Base-by-base conservation (phyloP, 805 yeast species). In the Candida silvicultrix region DNA sequence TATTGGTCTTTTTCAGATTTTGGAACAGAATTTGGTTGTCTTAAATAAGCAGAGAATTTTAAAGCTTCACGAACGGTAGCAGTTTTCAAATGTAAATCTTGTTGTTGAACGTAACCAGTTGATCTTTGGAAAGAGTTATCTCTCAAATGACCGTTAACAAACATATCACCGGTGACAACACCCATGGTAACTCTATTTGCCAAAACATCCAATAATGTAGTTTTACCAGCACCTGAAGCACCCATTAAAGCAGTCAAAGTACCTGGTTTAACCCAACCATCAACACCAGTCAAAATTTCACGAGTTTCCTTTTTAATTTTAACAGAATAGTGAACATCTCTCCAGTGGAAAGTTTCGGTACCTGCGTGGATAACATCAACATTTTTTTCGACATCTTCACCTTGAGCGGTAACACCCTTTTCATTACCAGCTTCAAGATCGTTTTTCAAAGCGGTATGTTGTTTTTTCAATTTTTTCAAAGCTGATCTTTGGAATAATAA, bases 241-340 rank as follows among this genome's bases (percentile, higher is more conserved):
- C 89, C 87, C 85, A 80, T 80, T 43, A 81, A 65, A 5, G 94
- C 94, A 44, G 92, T 85, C 59, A 85, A 67, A 41, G 89, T 83
- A 52, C 90, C 90, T 10, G 90, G 90, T 59, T 83, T 82, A 38
- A 85, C 89, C 85, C 87, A 85, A 42, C 92, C 94, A 59, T 83
- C 87, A 46, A 85, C 86, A 49, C 77, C 74, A 49, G 72, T 70
- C 58, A 85, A 66, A 50, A 85, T 76, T 49, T 81, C 71, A 58
- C 89, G 71, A 25, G 78, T 71, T 50, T 77, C 86, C 36, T 64
- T 64, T 57, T 82, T 80, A 53, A 81, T 80, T 57, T 78, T 73
- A 47, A 85, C 80, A 51, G 81, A 84, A 60, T 84, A 85, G 57
- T 83, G 77, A 39, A 85, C 80, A 58, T 85, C 76, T 64, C 78